phyloP scores from a whole-genome alignment of 805 yeast genomes.

The Ogataea minuta region DNA sequence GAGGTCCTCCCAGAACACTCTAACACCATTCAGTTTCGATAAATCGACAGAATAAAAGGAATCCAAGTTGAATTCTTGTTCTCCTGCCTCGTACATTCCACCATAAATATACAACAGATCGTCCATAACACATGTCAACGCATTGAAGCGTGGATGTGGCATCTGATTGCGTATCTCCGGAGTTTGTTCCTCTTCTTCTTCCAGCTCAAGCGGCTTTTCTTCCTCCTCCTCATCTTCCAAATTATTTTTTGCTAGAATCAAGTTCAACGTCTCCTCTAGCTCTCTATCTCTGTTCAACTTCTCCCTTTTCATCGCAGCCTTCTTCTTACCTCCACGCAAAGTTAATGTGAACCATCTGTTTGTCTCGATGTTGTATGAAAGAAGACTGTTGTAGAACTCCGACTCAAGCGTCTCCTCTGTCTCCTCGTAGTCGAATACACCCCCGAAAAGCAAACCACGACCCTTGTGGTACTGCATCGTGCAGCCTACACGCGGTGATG shows the following conservation, averaged over 20 bases:
- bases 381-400: conserved; percentile 74
- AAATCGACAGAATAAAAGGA: conserved; percentile 84
- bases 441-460: conserved; percentile 91
- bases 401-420: conserved; percentile 91
- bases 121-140: conserved; percentile 79
- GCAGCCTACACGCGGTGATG: conserved; percentile 93
- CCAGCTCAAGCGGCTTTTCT: conserved; percentile 36
- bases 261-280: conserved; percentile 75
- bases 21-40: conserved; percentile 83
- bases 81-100: conserved; percentile 88
- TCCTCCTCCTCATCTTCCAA: conserved; percentile 54
- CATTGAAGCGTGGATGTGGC: conserved; percentile 89
- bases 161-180: conserved; percentile 57
- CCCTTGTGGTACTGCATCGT: conserved; percentile 86
- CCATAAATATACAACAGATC: conserved; percentile 84
- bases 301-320: conserved; percentile 40
- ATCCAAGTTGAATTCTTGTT: conserved; percentile 79
- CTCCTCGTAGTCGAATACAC: conserved; percentile 92
- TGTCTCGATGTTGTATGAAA: conserved; percentile 78
- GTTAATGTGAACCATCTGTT: conserved; percentile 84
- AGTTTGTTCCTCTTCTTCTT: conserved; percentile 37
- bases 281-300: conserved; percentile 69
- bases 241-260: conserved; percentile 71
- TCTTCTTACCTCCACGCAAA: conserved; percentile 60
- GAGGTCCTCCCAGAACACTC: conserved; percentile 86